These are phyloP conservation scores for Fusarium illudens DNA, from an alignment of 2,329 filamentous ascomycete species.

Conservation along the genomic window DNA sequence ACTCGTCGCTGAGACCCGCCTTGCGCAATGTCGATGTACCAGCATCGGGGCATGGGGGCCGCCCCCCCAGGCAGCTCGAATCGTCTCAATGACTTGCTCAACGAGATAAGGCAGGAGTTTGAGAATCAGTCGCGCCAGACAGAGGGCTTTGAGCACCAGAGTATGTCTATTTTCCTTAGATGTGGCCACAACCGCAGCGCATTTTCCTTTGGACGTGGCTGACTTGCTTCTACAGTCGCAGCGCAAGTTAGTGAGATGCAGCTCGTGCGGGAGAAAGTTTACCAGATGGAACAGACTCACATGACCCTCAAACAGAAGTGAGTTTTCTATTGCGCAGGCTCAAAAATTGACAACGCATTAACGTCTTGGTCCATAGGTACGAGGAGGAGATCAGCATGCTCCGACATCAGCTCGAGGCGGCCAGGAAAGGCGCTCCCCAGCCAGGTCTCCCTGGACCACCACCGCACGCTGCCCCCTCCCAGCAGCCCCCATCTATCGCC, in stretches of 20 bases:
- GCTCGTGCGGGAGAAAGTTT: constrained; percentile 91
- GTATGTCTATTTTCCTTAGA: constrained; percentile 65
- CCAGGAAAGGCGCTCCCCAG: constrained; percentile 69
- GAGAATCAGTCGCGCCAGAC: constrained; percentile 83
- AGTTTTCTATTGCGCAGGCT: constrained; percentile 44
- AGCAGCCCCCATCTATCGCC: constrained; percentile 87
- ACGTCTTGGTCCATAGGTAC: constrained; percentile 69
- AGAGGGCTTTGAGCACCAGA: constrained; percentile 90
- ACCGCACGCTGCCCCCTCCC: constrained; percentile 80
- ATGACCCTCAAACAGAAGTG: constrained; percentile 91
- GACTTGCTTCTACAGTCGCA: constrained; percentile 68
- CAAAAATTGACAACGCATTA: neutral
- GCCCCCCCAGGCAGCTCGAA: constrained; percentile 66
- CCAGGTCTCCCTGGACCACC: constrained; percentile 71
- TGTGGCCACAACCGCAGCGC: neutral
- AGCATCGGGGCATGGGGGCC: constrained; percentile 83
- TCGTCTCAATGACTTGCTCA: constrained; percentile 89
- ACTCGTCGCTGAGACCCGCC: constrained; percentile 30
- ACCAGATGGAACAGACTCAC: constrained; percentile 89
- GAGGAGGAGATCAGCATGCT: constrained; percentile 89
- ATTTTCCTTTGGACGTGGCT: constrained; percentile 26
- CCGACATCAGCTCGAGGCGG: constrained; percentile 84
- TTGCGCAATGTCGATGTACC: constrained; percentile 79
- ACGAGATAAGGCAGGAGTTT: constrained; percentile 90
- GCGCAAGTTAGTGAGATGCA: constrained; percentile 95